phyloP scores from a whole-genome alignment of 2,329 filamentous ascomycete species.

The Geoglossum cookeanum region DNA sequence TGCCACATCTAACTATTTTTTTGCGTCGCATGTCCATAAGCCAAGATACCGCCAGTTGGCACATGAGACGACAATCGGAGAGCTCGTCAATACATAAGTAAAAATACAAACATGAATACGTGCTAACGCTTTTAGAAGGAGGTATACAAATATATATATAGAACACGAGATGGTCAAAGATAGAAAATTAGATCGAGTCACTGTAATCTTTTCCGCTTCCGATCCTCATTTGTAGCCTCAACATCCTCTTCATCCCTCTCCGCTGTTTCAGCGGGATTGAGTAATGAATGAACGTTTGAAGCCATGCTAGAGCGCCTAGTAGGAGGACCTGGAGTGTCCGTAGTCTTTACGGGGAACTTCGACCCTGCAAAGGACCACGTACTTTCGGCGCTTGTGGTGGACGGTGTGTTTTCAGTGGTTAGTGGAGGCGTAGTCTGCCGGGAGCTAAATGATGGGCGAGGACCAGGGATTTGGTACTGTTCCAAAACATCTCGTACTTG shows the following conservation, averaged over 20 bases:
- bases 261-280: conserved; percentile 12
- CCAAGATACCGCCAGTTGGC: conserved; percentile 1
- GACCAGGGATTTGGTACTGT: conserved; percentile 43
- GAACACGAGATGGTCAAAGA: neutral
- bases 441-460: conserved; percentile 28
- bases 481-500: conserved; percentile 42
- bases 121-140: neutral
- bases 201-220: conserved; percentile 5
- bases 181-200: neutral
- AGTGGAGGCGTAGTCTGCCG: conserved; percentile 35
- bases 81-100: conserved; percentile 1
- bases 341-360: conserved; percentile 26
- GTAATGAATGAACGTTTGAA: conserved; percentile 15
- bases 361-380: conserved; percentile 35
- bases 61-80: neutral
- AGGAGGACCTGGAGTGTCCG: conserved; percentile 13
- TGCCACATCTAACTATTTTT: neutral
- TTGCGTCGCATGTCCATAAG: neutral
- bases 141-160: conserved; percentile 3
- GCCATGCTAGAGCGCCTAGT: conserved; percentile 16
- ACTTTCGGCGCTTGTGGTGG: conserved; percentile 31
- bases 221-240: conserved; percentile 4
- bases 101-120: conserved; percentile 3
- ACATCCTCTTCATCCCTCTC: conserved; percentile 4
- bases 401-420: conserved; percentile 28